Conservation (phyloP, 2,329 filamentous ascomycete species). For the Alternaria sp. region DNA sequence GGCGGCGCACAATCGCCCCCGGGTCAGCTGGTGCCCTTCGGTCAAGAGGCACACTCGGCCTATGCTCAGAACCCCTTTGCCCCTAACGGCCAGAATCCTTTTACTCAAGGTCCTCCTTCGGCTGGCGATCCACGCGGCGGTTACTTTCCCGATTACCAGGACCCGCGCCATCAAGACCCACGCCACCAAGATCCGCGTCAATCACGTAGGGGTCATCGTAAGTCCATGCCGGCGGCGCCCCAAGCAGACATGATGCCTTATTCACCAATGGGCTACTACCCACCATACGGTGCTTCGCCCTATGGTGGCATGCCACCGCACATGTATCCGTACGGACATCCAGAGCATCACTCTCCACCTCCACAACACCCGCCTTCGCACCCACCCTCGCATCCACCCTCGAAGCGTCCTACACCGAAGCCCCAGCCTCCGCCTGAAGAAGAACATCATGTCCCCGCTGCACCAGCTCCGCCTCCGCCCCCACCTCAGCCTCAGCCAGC, state of each 20-base stretch:
- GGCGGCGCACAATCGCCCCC: slow-evolving; percentile 33
- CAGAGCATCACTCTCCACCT: slow-evolving; percentile 37
- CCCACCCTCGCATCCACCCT: slow-evolving; percentile 30
- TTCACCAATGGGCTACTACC: slow-evolving; percentile 38
- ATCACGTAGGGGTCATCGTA: slow-evolving; percentile 39
- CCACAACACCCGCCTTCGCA: slow-evolving; percentile 31
- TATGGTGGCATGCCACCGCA: slow-evolving; percentile 40
- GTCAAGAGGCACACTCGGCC: slow-evolving; percentile 47
- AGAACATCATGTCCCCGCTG: slow-evolving; percentile 23
- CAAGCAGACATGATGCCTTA: slow-evolving; percentile 49
- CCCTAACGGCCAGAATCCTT: slow-evolving; percentile 38
- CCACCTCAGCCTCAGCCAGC: slow-evolving; percentile 27
- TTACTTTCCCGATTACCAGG: slow-evolving; percentile 49
- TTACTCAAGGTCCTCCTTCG: slow-evolving; percentile 33
- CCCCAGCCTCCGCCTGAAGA: slow-evolving; percentile 37
- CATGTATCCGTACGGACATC: slow-evolving; percentile 39
- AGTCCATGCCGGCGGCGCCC: slow-evolving; percentile 45
- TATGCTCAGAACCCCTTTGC: slow-evolving; percentile 48
- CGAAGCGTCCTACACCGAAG: slow-evolving; percentile 41
- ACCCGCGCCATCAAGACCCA: slow-evolving; percentile 17
- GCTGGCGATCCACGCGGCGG: slow-evolving; percentile 33
- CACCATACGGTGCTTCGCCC: slow-evolving; percentile 38
- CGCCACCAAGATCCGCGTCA: slow-evolving; percentile 18
- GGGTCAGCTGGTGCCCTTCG: slow-evolving; percentile 45
- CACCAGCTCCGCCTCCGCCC: slow-evolving; percentile 19